Evolutionary conservation across 306 rosid species (phyloP), one percentile per base, ranked within the genome.

Genomic region (Luffa aegyptiaca): DNA sequence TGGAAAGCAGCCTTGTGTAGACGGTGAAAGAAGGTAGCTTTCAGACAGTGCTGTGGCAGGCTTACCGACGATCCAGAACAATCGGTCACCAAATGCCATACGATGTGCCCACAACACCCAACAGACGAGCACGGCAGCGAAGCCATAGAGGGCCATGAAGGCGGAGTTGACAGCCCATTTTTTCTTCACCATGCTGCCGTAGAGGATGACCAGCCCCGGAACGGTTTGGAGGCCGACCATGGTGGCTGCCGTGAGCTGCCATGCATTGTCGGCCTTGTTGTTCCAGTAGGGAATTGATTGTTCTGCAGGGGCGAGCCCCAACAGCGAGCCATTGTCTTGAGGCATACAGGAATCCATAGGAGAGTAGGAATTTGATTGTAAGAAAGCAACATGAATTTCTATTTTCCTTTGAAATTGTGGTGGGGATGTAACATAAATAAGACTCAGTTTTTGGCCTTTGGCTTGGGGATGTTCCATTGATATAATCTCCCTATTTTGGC

Each of bases 141-240:
- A 93, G 56, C 88, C 88, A 4, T 87, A 90, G 1, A 90, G 84
- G 61, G 89, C 93, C 97, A 88, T 90, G 82, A 90, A 90, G 0
- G 92, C 91, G 0, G 92, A 90, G 75, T 92, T 92, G 41, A 90
- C 88, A 2, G 90, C 93, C 96, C 96, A 89, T 86, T 90, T 90
- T 26, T 82, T 83, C 81, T 92, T 90, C 36, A 92, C 96, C 88
- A 92, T 86, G 82, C 90, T 84, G 0, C 97, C 91, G 5, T 88
- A 89, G 1, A 90, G 89, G 0, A 92, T 86, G 1, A 90, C 88
- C 2, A 93, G 93, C 44, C 91, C 92, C 0, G 90, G 90, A 44
- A 93, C 88, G 6, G 88, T 93, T 20, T 90, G 91, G 10, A 89
- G 83, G 84, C 89, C 89, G 36, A 90, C 97, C 85, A 90, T 39